A percentile compares a stretch with the other conserved stretches of the same genome.
Evolutionary conservation across 1,284 basidiomycete species (phyloP).

Genomic region (Moesziomyces globuligerus): DNA sequence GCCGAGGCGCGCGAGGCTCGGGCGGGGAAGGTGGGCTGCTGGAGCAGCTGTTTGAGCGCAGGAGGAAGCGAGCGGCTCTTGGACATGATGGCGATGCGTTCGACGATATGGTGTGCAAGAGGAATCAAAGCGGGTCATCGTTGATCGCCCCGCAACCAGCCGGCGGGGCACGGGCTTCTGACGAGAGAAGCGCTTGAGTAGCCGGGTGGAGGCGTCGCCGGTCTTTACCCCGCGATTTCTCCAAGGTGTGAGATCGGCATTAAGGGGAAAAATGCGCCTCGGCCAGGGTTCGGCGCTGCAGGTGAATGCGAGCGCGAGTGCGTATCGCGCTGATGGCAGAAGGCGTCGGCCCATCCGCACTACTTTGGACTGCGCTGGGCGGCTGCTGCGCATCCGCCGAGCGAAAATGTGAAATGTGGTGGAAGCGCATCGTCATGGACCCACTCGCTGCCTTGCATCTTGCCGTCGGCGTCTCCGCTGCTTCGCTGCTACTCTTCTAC

Average conservation of each 20-base stretch:
- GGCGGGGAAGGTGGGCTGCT: slow-evolving; percentile 75
- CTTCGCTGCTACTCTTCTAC: too few relatives aligned
- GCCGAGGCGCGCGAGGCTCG: slow-evolving; percentile 70
- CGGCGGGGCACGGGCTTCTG: too few relatives aligned
- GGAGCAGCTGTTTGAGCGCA: slow-evolving; percentile 77
- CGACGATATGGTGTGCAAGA: background rate
- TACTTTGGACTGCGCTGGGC: background rate
- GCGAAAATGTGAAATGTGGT: too few relatives aligned
- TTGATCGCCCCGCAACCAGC: too few relatives aligned
- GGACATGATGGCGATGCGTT: slow-evolving; percentile 19
- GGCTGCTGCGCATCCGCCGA: background rate
- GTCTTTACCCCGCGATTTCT: slow-evolving; percentile 1
- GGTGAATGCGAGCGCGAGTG: background rate
- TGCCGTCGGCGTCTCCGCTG: too few relatives aligned
- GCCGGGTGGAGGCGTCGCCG: too few relatives aligned
- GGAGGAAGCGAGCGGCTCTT: slow-evolving; percentile 63
- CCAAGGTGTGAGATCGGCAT: background rate
- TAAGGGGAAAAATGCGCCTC: background rate
- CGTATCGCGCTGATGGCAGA: slow-evolving; percentile 9
- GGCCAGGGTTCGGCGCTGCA: background rate
- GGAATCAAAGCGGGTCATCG: too few relatives aligned
- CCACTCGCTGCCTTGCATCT: too few relatives aligned
- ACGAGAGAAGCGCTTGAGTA: too few relatives aligned
- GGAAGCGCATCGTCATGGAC: too few relatives aligned
- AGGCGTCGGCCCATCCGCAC: background rate